Base-by-base conservation (phyloP, 164 flowering plant genomes). In the Brasenia schreberi region DNA sequence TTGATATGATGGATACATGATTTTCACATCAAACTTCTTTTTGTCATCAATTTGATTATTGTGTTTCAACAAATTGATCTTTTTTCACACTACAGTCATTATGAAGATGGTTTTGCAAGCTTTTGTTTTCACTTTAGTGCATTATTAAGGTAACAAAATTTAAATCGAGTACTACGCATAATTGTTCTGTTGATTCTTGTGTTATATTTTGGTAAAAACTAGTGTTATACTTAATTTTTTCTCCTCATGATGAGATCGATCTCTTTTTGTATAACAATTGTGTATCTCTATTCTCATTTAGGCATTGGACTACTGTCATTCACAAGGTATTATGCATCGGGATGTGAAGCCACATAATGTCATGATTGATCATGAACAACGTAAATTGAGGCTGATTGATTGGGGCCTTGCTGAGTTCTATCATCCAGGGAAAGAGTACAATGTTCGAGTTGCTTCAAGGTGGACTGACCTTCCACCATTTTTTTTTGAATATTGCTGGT, bases 371-470 rank as follows among this genome's bases (percentile, higher is more conserved):
- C 98, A 93, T 68, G 96, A 82, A 77, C 88, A 90, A 74, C 92
- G 97, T n/a, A 90, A 93, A 76, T 95, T 93, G 73, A 95, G 98
- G 53, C 87, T 91, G 5, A 93, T 93, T 70, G 98, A 93, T 72
- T 93, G 98, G 98, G 98, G 98, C 7, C 92, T 93, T 68, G 98
- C 98, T 62, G 98, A 93, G 79, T 93, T 93, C 64, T 93, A 93
- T 74, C 98, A 93, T 76, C 98, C 98, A 42, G 96, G 94, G 43
- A 85, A 88, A 75, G 98, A 93, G 69, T 93, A 93, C 70, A 93
- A 93, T 76, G 98, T 93, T 62, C 98, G 98, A 71, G 98, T 93
- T 77, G 98, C 98, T 78, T 93, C 98, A 70, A 93, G 98, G 98
- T 93, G 67, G 43, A 78, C 69, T 62, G 19, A 62, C 17, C 45